A percentile compares a stretch with the other conserved stretches of the same genome.
phyloP scores from a whole-genome alignment of 495 filamentous ascomycete species.

The Aspergillus ostianus region DNA sequence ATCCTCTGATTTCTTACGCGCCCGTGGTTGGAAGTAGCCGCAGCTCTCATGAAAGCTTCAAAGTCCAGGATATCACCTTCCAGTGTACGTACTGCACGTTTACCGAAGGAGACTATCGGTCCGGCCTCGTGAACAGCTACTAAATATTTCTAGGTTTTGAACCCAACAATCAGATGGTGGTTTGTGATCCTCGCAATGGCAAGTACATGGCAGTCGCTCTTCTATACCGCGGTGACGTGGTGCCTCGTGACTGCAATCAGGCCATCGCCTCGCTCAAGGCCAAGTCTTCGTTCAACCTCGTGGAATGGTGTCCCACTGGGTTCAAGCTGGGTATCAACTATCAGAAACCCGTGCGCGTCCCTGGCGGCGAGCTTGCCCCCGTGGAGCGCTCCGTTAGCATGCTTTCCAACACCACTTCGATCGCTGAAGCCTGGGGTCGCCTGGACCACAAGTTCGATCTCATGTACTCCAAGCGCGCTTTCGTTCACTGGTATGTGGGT shows the following conservation, averaged over 20 bases:
- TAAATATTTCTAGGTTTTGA: slow-evolving; percentile 62
- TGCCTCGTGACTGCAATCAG: slow-evolving; percentile 78
- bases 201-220: slow-evolving; percentile 95
- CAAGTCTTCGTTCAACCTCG: slow-evolving; percentile 84
- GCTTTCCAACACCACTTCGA: slow-evolving; percentile 90
- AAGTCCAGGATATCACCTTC: slow-evolving; percentile 82
- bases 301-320: slow-evolving; percentile 95
- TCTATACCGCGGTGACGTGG: slow-evolving; percentile 86
- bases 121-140: slow-evolving; percentile 29
- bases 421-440: slow-evolving; percentile 85
- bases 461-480: slow-evolving; percentile 95
- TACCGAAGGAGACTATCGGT: neutral
- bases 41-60: slow-evolving; percentile 89
- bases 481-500: slow-evolving; percentile 94
- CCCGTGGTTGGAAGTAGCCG: slow-evolving; percentile 79
- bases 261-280: slow-evolving; percentile 82
- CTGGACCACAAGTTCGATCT: slow-evolving; percentile 94
- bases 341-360: slow-evolving; percentile 80
- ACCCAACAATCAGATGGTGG: slow-evolving; percentile 95
- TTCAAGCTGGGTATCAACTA: slow-evolving; percentile 97
- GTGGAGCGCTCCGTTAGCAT: slow-evolving; percentile 88
- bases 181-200: slow-evolving; percentile 86
- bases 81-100: slow-evolving; percentile 59
- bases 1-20: slow-evolving; percentile 85
- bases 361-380: slow-evolving; percentile 71